Evolutionary conservation across 495 filamentous ascomycete species (phyloP), one percentile per base, ranked within the genome.

Genomic region (Aspergillus taichungensis): DNA sequence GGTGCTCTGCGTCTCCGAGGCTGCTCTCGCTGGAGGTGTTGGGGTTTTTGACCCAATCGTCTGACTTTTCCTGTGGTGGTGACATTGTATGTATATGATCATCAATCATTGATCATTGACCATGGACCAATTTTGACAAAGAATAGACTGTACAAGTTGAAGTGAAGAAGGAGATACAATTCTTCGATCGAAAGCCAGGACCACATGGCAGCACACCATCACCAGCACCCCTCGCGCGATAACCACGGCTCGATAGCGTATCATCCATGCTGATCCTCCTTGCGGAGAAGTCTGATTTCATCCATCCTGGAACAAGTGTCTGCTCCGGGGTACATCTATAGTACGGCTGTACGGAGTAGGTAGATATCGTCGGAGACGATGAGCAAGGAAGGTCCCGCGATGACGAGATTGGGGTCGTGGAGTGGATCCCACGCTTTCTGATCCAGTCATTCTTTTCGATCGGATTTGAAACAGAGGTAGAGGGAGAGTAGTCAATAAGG

Each of bases 331-430:
- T 11, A 24, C n/a, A 42, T 27, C 8, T 42, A 29, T 4, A 1
- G 24, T 3, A 30, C 13, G 6, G 12, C 30, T 10, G 1, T 13
- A 43, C 14, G n/a, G 18, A 30, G 37, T 30, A 18, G 44, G 42
- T 39, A 32, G 45, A 13, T 28, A n/a, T n/a, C n/a, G n/a, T n/a
- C n/a, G n/a, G n/a, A n/a, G n/a, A n/a, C n/a, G 49, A 55, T 55
- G 53, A 55, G 53, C 49, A 55, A 55, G 47, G n/a, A 30, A 32
- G 53, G 28, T 36, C 29, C 53, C 49, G 32, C 42, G 42, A 55
- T 55, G 53, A 40, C 53, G 53, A 51, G 43, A 42, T 49, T 24
- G 18, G 18, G 18, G 18, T 24, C 4, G 18, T 4, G n/a, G n/a
- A n/a, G n/a, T n/a, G n/a, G n/a, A n/a, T n/a, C n/a, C n/a, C n/a